Evolutionary conservation across 495 filamentous ascomycete genomes (phyloP), one percentile per base, ranked within the genome.

Genomic region (Hyaloscypha finlandica): DNA sequence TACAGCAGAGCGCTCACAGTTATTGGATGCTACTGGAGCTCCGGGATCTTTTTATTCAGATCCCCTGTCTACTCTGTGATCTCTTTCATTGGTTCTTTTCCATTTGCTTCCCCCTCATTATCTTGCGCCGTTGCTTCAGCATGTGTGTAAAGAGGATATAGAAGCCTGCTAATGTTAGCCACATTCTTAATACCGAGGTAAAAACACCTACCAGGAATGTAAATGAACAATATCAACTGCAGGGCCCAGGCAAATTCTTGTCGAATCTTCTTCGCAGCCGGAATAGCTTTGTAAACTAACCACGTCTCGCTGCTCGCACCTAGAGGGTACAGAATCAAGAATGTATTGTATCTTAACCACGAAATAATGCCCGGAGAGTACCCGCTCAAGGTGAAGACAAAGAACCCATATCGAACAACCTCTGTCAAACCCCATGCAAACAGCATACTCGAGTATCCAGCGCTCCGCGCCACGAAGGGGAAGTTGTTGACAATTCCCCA

Each of bases 331-430:
- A 99, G 84, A 29, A 97, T 78, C 73, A 90, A 92, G 80, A 99
- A 99, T 6, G 90, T 89, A 77, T 96, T 97, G 74, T 99, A 99
- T 75, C 92, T 81, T 80, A 96, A 80, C 94, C 94, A 97, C 65
- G 85, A 85, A 76, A 94, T 84, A 75, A 78, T 84, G 0, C 62
- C 73, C 0, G 93, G 93, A 65, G 79, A 76, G 20, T 78, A 73
- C 33, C 85, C 86, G 55, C 80, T 78, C 53, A 97, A 83, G 72
- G 86, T 86, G 71, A 92, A 82, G 25, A 89, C 88, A 72, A 97
- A 97, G 79, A 91, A 98, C 68, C 85, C 83, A 80, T 98, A 98
- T 48, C 94, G 88, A 66, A 95, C 86, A 16, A 94, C 86, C 80
- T 98, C 94, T 16, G 94, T 97, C 30, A 91, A 71, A 48, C 84